These are phyloP conservation scores for Meyerozyma guilliermondii DNA, from an alignment of 1,139 yeast genomes.

Conservation along the genomic window DNA sequence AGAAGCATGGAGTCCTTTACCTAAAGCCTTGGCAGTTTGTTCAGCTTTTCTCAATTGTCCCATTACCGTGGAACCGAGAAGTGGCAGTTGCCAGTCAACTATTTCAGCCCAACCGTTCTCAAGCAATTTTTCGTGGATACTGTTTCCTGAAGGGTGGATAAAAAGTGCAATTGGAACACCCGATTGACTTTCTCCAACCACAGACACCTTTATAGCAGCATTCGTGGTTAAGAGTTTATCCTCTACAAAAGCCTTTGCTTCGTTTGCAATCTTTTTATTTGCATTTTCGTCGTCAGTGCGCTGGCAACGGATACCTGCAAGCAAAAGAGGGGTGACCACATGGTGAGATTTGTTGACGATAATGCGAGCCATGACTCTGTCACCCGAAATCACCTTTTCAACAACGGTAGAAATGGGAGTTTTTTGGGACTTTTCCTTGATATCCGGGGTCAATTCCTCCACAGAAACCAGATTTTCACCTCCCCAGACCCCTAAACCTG, in stretches of 20 bases:
- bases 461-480: conserved; percentile 16
- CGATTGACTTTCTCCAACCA: conserved; percentile 56
- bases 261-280: conserved; percentile 49
- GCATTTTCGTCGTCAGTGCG: conserved; percentile 50
- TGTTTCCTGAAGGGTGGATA: conserved; percentile 70
- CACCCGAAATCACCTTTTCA: conserved; percentile 77
- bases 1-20: conserved; percentile 58
- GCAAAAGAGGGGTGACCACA: conserved; percentile 49
- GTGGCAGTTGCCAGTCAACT: conserved; percentile 78
- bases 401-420: conserved; percentile 54
- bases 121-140: conserved; percentile 61
- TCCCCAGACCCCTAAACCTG: conserved; percentile 56
- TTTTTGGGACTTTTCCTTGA: conserved; percentile 32
- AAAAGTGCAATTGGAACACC: conserved; percentile 61
- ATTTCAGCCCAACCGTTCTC: conserved; percentile 69
- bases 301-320: conserved; percentile 75
- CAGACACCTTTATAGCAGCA: conserved; percentile 44
- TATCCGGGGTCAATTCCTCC: conserved; percentile 30
- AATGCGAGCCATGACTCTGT: conserved; percentile 60
- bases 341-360: conserved; percentile 39
- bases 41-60: conserved; percentile 59
- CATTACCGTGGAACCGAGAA: conserved; percentile 67
- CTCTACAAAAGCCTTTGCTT: conserved; percentile 64
- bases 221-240: conserved; percentile 61
- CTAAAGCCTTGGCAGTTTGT: conserved; percentile 56